phyloP scores from a whole-genome alignment of 2,329 filamentous ascomycete species.

The Akanthomyces dipterigenus region DNA sequence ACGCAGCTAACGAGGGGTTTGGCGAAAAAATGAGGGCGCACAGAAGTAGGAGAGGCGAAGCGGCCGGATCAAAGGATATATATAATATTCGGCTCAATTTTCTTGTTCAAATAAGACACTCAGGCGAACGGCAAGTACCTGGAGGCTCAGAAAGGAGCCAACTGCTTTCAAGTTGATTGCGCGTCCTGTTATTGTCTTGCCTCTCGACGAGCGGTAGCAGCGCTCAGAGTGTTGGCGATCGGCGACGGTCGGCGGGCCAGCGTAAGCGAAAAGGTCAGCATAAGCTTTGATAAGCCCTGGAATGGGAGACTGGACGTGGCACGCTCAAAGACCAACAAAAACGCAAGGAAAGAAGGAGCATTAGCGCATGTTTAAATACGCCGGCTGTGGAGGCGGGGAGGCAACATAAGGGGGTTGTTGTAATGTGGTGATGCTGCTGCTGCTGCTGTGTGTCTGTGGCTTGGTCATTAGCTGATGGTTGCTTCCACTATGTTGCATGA shows the following conservation, averaged over 20 bases:
- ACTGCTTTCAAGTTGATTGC: background rate
- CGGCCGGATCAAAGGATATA: background rate
- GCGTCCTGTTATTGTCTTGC: background rate
- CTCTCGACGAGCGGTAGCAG: background rate
- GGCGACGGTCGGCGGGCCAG: background rate
- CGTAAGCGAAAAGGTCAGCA: slow-evolving; percentile 10
- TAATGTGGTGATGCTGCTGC: background rate
- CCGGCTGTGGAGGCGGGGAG: background rate
- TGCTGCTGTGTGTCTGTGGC: background rate
- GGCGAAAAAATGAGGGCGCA: slow-evolving; percentile 9
- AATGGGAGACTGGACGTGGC: background rate
- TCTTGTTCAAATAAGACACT: background rate
- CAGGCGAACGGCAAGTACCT: background rate
- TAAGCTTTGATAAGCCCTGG: slow-evolving; percentile 8
- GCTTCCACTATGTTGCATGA: slow-evolving; percentile 8
- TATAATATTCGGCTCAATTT: background rate
- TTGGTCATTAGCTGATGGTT: background rate
- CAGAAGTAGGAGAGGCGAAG: slow-evolving; percentile 4
- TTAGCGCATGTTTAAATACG: background rate
- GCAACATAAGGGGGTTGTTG: background rate
- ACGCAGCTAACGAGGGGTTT: slow-evolving; percentile 8
- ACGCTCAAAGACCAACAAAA: background rate
- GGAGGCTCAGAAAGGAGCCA: background rate
- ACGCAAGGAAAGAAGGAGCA: background rate
- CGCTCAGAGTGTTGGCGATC: background rate